Conservation (phyloP, 805 yeast genomes). For the Myxozyma kluyveri region DNA sequence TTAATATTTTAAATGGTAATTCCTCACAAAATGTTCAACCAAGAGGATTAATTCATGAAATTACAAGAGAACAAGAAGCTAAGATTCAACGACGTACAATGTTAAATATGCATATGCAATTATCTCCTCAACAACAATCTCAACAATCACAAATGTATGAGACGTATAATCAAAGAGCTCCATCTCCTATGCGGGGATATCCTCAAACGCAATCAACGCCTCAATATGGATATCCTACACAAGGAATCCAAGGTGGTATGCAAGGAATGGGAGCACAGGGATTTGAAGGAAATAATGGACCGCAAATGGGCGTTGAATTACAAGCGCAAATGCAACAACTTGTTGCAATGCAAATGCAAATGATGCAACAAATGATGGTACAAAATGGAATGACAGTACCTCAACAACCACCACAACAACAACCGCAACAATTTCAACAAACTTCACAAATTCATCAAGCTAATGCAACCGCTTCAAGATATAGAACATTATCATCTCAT, state of each 20-base stretch:
- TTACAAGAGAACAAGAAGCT: constrained; percentile 42
- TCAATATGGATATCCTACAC: background rate
- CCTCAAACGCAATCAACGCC: constrained; percentile 4
- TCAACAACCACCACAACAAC: background rate
- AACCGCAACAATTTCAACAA: background rate
- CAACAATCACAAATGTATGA: constrained; percentile 36
- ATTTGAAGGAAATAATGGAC: background rate
- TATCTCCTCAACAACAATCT: background rate
- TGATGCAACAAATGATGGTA: constrained; percentile 24
- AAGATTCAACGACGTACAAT: constrained; percentile 34
- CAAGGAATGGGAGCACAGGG: background rate
- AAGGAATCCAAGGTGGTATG: background rate
- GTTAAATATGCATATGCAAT: constrained; percentile 24
- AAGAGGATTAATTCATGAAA: constrained; percentile 44
- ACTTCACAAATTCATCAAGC: background rate
- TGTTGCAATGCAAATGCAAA: constrained; percentile 24
- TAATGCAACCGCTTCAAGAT: constrained; percentile 14
- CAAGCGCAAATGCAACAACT: constrained; percentile 25
- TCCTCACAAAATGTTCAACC: constrained; percentile 16
- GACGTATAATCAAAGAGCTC: constrained; percentile 1
- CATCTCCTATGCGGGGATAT: background rate
- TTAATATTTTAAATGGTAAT: background rate
- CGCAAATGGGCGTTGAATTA: constrained; percentile 7
- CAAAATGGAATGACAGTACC: constrained; percentile 1
- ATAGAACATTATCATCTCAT: constrained; percentile 18